Conservation (phyloP, 805 yeast species). For the Diddensiella caesifluorescens region DNA sequence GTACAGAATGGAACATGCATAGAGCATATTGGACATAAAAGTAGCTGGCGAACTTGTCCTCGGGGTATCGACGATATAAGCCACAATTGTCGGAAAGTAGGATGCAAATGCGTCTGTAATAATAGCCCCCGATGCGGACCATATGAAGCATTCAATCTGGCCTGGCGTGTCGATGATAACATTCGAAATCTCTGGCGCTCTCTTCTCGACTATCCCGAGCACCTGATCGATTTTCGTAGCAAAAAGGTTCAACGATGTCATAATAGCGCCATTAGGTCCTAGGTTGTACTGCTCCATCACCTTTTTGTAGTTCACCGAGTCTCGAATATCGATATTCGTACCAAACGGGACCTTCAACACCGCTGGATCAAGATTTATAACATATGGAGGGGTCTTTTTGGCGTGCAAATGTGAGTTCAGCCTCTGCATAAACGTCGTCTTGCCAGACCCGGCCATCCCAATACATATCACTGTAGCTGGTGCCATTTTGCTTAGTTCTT, state of each 20-base stretch:
- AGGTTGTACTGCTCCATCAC: conserved; percentile 91
- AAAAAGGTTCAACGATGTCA: conserved; percentile 86
- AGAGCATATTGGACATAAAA: conserved; percentile 95
- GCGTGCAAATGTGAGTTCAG: conserved; percentile 79
- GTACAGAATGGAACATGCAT: conserved; percentile 94
- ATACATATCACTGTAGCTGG: conserved; percentile 42
- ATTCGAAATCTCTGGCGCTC: conserved; percentile 51
- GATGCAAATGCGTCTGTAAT: conserved; percentile 96
- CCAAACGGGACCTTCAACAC: conserved; percentile 91
- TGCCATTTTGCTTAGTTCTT: conserved; percentile 1
- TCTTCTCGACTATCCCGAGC: conserved; percentile 74
- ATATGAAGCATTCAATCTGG: conserved; percentile 95
- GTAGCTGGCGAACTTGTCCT: conserved; percentile 92
- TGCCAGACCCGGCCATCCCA: conserved; percentile 80
- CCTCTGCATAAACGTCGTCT: conserved; percentile 96
- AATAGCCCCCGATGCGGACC: conserved; percentile 97
- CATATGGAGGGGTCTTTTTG: conserved; percentile 71
- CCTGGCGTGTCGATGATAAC: conserved; percentile 97
- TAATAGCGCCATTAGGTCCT: conserved; percentile 98
- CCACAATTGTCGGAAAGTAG: conserved; percentile 90
- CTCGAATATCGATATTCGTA: conserved; percentile 92
- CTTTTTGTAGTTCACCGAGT: conserved; percentile 88
- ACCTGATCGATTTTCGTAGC: conserved; percentile 97
- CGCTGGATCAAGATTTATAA: conserved; percentile 93
- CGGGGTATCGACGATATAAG: conserved; percentile 95